phyloP scores from a whole-genome alignment of 352 stramenopile species.

The Pythium phragmitis region DNA sequence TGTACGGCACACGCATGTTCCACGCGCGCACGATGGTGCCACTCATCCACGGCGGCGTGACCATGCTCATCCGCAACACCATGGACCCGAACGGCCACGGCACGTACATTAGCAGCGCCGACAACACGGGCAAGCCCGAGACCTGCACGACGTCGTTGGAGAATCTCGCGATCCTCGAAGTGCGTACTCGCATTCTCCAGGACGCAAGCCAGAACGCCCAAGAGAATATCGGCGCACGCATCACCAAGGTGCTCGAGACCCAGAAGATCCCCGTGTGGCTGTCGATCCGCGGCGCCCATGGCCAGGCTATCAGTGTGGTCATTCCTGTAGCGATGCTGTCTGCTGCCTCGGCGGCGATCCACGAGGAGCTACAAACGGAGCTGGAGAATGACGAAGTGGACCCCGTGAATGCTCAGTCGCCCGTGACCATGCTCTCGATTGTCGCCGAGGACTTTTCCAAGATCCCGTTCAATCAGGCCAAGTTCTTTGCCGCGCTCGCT shows the following conservation, averaged over 20 bases:
- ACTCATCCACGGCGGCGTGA: conserved; percentile 75
- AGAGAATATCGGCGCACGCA: conserved; percentile 71
- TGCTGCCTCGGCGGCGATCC: conserved; percentile 43
- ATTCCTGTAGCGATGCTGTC: conserved; percentile 44
- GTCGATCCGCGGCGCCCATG: conserved; percentile 79
- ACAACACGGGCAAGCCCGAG: conserved; percentile 52
- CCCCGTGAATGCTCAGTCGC: conserved; percentile 57
- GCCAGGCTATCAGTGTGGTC: conserved; percentile 77
- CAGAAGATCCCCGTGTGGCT: conserved; percentile 75
- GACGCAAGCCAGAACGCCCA: conserved; percentile 54
- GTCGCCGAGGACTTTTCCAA: conserved; percentile 77
- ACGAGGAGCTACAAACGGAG: conserved; percentile 49
- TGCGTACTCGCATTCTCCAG: conserved; percentile 76
- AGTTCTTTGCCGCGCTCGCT: conserved; percentile 76
- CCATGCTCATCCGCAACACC: conserved; percentile 85
- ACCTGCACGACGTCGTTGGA: conserved; percentile 85
- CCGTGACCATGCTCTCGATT: conserved; percentile 85
- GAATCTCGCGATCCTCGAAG: conserved; percentile 78
- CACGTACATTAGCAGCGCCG: conserved; percentile 75
- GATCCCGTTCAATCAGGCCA: conserved; percentile 66
- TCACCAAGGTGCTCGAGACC: conserved; percentile 66
- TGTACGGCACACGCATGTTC: conserved; percentile 86
- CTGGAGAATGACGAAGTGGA: conserved; percentile 77
- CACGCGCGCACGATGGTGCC: conserved; percentile 84
- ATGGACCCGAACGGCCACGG: conserved; percentile 79